Conservation (phyloP, 441 rosid genomes). For the Metrosideros polymorpha region DNA sequence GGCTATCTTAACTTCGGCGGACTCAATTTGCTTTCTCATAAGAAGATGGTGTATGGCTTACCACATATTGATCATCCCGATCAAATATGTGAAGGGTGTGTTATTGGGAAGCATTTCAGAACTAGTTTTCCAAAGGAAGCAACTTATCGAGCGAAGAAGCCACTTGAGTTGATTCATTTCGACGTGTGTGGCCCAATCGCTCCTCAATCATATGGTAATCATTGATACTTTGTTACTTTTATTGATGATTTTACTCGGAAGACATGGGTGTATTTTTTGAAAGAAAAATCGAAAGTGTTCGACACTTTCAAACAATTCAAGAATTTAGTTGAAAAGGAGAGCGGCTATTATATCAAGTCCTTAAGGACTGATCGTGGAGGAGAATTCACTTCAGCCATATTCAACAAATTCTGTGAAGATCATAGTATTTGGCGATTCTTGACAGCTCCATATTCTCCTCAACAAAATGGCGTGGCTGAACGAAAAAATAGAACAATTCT, state of each 20-base stretch:
- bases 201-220: not conserved
- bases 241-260: not conserved
- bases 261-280: not conserved
- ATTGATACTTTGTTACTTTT: not conserved
- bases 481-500: not conserved
- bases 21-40: not conserved
- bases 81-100: not conserved
- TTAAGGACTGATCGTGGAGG: not conserved
- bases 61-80: not conserved
- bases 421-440: not conserved
- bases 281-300: not conserved
- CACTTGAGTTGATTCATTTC: not conserved
- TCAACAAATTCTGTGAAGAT: not conserved
- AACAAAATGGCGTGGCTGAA: not conserved
- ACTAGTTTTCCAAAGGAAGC: not conserved
- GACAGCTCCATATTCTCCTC: not conserved
- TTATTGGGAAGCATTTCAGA: not conserved
- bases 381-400: not conserved
- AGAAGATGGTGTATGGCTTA: not conserved
- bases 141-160: not conserved
- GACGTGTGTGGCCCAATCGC: not conserved
- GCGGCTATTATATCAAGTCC: not conserved
- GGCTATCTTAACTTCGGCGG: not conserved
- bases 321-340: not conserved
- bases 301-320: not conserved